Conservation (phyloP, 2,329 filamentous ascomycete genomes). For the Cladosporium sp. region DNA sequence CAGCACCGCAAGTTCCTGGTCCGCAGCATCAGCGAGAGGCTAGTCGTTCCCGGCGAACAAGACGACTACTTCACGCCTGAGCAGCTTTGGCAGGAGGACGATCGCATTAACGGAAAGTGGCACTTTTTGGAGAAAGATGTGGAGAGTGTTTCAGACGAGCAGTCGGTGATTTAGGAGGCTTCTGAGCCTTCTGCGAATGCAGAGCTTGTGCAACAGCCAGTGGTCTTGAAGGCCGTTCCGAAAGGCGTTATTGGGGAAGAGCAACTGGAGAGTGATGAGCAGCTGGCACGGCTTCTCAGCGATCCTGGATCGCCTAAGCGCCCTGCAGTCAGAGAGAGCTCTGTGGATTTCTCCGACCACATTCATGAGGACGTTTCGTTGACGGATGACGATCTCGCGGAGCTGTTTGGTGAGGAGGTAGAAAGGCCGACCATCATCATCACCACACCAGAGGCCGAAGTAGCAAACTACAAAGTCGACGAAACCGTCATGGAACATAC, state of each 20-base stretch:
- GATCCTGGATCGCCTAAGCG: no score
- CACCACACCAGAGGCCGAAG: background rate
- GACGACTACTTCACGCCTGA: constrained; percentile 1
- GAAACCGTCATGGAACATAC: background rate
- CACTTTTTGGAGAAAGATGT: background rate
- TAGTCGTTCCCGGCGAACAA: background rate
- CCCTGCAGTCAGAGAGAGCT: no score
- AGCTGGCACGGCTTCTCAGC: no score
- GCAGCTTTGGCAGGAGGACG: constrained; percentile 8
- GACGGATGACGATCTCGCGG: background rate
- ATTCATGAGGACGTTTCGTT: background rate
- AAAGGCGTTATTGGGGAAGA: no score
- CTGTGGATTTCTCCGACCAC: no score
- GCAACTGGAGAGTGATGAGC: no score
- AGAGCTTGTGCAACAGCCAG: background rate
- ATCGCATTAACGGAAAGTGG: background rate
- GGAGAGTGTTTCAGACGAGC: background rate
- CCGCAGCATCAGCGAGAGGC: background rate
- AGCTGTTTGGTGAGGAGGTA: background rate
- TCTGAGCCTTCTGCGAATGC: background rate
- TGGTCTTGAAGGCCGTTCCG: background rate
- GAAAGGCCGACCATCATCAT: no score
- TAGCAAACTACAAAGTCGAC: no score
- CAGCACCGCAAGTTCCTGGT: background rate
- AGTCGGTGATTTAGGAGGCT: background rate